Conservation (phyloP, 805 yeast genomes). For the Cyberlindnera veronae region DNA sequence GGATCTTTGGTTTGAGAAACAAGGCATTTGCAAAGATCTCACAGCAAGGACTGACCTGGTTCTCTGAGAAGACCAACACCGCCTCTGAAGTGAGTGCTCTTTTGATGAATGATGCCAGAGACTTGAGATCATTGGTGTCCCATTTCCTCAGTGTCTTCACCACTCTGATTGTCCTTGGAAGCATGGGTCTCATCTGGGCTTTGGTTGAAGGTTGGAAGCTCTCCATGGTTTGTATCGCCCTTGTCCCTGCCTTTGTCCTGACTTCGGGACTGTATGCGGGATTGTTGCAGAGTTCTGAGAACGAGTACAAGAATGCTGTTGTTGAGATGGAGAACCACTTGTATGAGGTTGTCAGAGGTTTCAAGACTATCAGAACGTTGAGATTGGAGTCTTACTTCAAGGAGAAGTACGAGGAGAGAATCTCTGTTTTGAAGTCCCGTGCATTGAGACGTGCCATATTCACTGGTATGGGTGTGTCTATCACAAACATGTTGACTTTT, state of each 20-base stretch:
- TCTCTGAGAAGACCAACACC: slow-evolving; percentile 34
- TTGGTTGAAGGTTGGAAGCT: slow-evolving; percentile 79
- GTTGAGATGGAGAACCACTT: slow-evolving; percentile 50
- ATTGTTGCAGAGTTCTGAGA: slow-evolving; percentile 53
- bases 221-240: slow-evolving; percentile 74
- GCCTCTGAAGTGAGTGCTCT: slow-evolving; percentile 60
- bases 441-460: slow-evolving; percentile 52
- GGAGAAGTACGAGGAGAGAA: slow-evolving; percentile 31
- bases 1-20: slow-evolving; percentile 57
- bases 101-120: slow-evolving; percentile 78
- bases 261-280: slow-evolving; percentile 51
- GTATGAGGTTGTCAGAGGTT: slow-evolving; percentile 52
- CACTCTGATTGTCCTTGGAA: slow-evolving; percentile 50
- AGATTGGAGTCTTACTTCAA: slow-evolving; percentile 49
- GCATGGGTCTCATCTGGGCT: slow-evolving; percentile 75
- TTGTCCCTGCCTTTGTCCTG: slow-evolving; percentile 60
- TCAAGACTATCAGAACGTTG: slow-evolving; percentile 61
- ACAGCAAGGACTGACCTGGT: slow-evolving; percentile 53
- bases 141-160: slow-evolving; percentile 55
- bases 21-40: slow-evolving; percentile 46
- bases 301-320: slow-evolving; percentile 51
- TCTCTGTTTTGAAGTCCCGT: slow-evolving; percentile 31
- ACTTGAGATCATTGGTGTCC: slow-evolving; percentile 61
- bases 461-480: slow-evolving; percentile 66
- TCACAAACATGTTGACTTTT: slow-evolving; percentile 49